Evolutionary conservation across 2,329 filamentous ascomycete species (phyloP), one percentile per base, ranked within the genome.

Genomic region (Gnomoniopsis smithogilvyi): DNA sequence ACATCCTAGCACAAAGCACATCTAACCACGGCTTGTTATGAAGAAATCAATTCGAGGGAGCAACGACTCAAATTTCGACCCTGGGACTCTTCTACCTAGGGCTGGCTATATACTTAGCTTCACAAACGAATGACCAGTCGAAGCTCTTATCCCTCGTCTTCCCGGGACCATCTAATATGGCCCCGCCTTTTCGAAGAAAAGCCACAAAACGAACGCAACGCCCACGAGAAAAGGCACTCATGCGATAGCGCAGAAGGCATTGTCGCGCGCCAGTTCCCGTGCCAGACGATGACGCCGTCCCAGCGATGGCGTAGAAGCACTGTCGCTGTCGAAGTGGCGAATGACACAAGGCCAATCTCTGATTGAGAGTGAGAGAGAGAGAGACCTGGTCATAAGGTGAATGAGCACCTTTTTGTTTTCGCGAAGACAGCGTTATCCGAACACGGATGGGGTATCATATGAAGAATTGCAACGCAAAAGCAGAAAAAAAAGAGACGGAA

Each of bases 361-460:
- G 59, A 72, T 61, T 64, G 67, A 66, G 69, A 64, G 58, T 58
- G 64, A 63, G 53, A 41, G 12, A n/a, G 36, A 41, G 36, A 41
- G 17, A 41, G 6, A 41, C 36, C 4, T 41, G 36, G 17, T 14
- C 36, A n/a, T 12, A n/a, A 41, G 14, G 17, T 41, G 12, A 41
- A 54, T 51, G 54, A 61, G 58, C 61, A 54, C 56, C 63, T 19
- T 45, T 21, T 45, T n/a, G n/a, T n/a, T 45, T 65, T 61, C 65
- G 63, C 64, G 48, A 48, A 60, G 76, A 80, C 76, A 78, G 77
- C 78, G 76, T 78, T 45, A 80, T 80, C 68, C 69, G 78, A 79
- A 80, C 75, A 78, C 76, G 72, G 66, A 76, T 80, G 77, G 78
- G 79, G 79, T 81, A 81, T 81, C 79, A 78, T 79, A n/a, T 73